phyloP scores from a whole-genome alignment of 2,329 filamentous ascomycete species.

The Rhynchosporium graminicola region DNA sequence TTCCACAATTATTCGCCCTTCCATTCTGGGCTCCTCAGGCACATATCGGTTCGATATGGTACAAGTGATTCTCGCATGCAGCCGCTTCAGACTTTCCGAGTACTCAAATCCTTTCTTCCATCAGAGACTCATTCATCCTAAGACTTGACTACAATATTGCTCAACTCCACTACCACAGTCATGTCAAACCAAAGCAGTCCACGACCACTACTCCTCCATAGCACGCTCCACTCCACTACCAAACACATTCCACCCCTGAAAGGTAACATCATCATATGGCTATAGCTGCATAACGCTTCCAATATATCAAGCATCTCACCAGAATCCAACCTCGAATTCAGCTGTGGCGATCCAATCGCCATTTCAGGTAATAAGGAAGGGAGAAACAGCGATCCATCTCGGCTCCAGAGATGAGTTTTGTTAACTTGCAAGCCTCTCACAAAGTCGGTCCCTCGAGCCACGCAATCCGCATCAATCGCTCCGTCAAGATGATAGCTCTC shows the following conservation, averaged over 20 bases:
- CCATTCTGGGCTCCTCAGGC: neutral
- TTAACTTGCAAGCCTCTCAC: slow-evolving; percentile 55
- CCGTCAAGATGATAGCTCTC: slow-evolving; percentile 57
- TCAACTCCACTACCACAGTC: slow-evolving; percentile 1
- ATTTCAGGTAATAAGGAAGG: slow-evolving; percentile 34
- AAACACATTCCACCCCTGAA: slow-evolving; percentile 11
- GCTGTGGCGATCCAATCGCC: slow-evolving; percentile 31
- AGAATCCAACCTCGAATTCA: slow-evolving; percentile 32
- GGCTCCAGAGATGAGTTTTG: slow-evolving; percentile 58
- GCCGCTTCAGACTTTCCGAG: neutral
- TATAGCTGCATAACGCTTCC: slow-evolving; percentile 42
- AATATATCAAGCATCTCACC: slow-evolving; percentile 28
- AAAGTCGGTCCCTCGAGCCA: slow-evolving; percentile 51
- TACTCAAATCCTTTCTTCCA: neutral
- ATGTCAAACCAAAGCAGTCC: slow-evolving; percentile 11
- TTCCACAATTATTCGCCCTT: neutral
- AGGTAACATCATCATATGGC: slow-evolving; percentile 54
- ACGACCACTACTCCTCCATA: slow-evolving; percentile 20
- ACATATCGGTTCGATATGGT: too few species aligned
- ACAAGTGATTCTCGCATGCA: too few species aligned
- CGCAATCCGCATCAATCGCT: slow-evolving; percentile 62
- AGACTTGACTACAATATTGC: neutral
- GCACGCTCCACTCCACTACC: slow-evolving; percentile 6
- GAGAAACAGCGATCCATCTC: slow-evolving; percentile 59
- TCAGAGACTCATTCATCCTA: neutral